Percentiles rank a stretch among this genome's conserved stretches.
Evolutionary conservation across 2,329 filamentous ascomycete species (phyloP).

Genomic region (Orbilia javanica): DNA sequence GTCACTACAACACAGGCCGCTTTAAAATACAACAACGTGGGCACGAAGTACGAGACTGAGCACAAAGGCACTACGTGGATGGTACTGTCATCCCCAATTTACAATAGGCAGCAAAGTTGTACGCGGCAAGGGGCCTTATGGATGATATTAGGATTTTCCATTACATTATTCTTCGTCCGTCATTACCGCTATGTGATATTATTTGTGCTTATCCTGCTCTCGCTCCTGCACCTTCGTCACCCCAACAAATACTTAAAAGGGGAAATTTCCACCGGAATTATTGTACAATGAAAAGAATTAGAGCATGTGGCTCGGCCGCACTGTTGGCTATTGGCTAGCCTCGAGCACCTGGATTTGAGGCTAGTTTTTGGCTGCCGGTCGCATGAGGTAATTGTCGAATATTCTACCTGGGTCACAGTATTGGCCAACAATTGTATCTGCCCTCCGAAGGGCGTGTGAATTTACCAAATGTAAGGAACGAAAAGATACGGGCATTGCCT

Average conservation of each 20-base stretch:
- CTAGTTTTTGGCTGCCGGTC: constrained; percentile 6
- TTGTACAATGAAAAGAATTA: constrained; percentile 49
- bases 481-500: constrained; percentile 84
- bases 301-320: background rate
- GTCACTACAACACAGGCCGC: constrained; percentile 39
- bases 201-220: background rate
- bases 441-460: background rate
- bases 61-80: too few relatives aligned
- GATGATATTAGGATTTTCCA: background rate
- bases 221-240: constrained; percentile 10
- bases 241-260: constrained; percentile 53
- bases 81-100: too few relatives aligned
- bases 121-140: background rate
- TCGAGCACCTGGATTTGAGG: too few relatives aligned
- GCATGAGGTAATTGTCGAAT: background rate
- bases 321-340: background rate
- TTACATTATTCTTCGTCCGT: constrained; percentile 7
- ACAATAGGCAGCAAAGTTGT: background rate
- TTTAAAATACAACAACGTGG: constrained; percentile 39
- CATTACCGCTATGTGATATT: constrained; percentile 8
- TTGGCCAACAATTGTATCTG: background rate
- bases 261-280: constrained; percentile 45
- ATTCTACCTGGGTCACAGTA: background rate
- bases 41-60: too few relatives aligned
- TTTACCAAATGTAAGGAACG: constrained; percentile 71